Base-by-base conservation (phyloP, 495 filamentous ascomycete genomes). In the Podospora anserina region DNA sequence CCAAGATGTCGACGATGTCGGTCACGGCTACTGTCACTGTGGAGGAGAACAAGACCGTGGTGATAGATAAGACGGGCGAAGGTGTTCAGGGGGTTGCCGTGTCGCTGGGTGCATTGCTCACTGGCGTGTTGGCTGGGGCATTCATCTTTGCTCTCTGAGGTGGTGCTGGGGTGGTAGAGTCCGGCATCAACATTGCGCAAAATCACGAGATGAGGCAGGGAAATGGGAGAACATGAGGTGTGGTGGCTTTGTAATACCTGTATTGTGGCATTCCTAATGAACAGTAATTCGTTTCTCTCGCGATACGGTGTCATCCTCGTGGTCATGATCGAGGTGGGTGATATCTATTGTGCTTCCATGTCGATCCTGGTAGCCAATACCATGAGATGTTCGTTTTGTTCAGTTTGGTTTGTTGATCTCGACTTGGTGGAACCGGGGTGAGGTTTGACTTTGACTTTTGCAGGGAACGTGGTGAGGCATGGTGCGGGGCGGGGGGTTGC, bases 381-480 rank as follows among this genome's bases (percentile, higher is more conserved):
- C 39, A 13, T 69, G 70, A 9, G 66, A 28, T 3, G 58, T 63
- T 1, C 65, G 59, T 2, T 58, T 30, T 20, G 30, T 34, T 67
- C 70, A 71, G 2, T 67, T 34, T 0, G 70, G 70, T 15, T 71
- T 67, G 15, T 32, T 60, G 34, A 71, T 66, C 11, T 71, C 70
- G 66, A 58, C 20, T 39, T 49, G 3, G 63, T 34, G 5, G 67
- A 71, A 3, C 70, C 70, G 11, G 70, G 67, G 39, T 69, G 70
- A 49, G 65, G 57, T 15, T 16, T 57, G 0, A 69, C 60, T 1
- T 39, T 66, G 28, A 71, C 60, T 23, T 66, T 53, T 60, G 1
- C 63, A 69, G 16, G 64, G 69, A 26, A 55, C 59, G 20, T 39
- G 53, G 5, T 64, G 59, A 18, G 58, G 53, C 63, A 69, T 66